Conservation (phyloP, 1,139 yeast genomes). For the Arxiozyma bovina region DNA sequence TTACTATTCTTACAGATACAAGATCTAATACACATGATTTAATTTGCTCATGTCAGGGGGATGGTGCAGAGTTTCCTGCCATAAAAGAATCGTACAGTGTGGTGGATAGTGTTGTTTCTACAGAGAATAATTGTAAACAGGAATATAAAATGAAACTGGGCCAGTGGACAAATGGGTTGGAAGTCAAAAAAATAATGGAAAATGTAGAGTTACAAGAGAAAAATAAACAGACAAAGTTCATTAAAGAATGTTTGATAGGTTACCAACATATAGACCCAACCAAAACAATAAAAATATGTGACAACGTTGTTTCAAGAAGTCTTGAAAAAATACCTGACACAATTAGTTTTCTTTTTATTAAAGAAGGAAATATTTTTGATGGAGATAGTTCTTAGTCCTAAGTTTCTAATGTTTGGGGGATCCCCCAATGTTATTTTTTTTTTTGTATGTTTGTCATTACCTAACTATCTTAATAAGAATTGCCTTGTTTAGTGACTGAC, state of each 20-base stretch:
- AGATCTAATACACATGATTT: slow-evolving; percentile 75
- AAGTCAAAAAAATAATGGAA: slow-evolving; percentile 35
- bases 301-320: slow-evolving; percentile 20
- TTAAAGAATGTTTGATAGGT: slow-evolving; percentile 50
- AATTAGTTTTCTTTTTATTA: slow-evolving; percentile 25
- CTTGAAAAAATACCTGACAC: slow-evolving; percentile 9
- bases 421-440: neutral
- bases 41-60: slow-evolving; percentile 60
- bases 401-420: neutral
- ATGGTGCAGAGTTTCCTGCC: slow-evolving; percentile 21
- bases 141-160: slow-evolving; percentile 2
- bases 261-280: slow-evolving; percentile 54
- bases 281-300: slow-evolving; percentile 12
- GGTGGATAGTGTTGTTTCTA: neutral
- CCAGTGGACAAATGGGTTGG: slow-evolving; percentile 47
- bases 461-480: neutral
- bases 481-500: neutral
- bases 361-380: slow-evolving; percentile 12
- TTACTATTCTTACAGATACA: slow-evolving; percentile 47
- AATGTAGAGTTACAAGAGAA: slow-evolving; percentile 24
- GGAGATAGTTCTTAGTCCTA: neutral
- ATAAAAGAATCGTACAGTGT: slow-evolving; percentile 13
- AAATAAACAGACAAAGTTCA: slow-evolving; percentile 33
- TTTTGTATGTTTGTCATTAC: neutral
- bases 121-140: neutral